These are phyloP conservation scores for Penicillium brasilianum DNA, from an alignment of 2,329 filamentous ascomycete genomes.

Conservation along the genomic window DNA sequence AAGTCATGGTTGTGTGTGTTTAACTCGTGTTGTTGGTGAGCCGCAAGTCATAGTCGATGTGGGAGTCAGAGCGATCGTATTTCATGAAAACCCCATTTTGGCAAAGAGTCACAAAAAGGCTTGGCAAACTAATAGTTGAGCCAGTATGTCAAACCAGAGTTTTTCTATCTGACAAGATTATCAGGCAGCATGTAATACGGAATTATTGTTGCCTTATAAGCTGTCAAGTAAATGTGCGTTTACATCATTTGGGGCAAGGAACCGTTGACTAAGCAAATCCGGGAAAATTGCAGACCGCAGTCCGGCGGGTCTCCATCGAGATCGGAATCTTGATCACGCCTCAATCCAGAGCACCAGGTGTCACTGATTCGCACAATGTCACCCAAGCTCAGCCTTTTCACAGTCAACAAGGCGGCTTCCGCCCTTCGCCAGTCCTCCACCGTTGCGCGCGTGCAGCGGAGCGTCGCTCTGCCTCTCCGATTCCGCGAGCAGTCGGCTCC, in stretches of 20 bases:
- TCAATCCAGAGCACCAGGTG: conserved; percentile 1
- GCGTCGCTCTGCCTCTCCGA: conserved; percentile 31
- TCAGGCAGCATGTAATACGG: background rate
- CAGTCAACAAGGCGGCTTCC: conserved; percentile 39
- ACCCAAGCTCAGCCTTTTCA: conserved; percentile 59
- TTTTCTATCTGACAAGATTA: background rate
- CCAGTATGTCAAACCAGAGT: background rate
- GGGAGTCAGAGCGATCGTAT: background rate
- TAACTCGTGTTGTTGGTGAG: conserved; percentile 1
- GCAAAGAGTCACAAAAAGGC: background rate
- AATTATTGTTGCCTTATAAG: background rate
- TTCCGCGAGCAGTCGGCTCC: conserved; percentile 23
- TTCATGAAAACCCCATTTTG: background rate
- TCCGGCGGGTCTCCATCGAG: conserved; percentile 19
- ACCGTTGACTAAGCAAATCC: conserved; percentile 27
- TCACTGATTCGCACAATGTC: conserved; percentile 52
- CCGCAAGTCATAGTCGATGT: background rate
- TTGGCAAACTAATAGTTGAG: background rate
- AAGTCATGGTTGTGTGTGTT: conserved; percentile 1
- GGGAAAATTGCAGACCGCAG: conserved; percentile 30
- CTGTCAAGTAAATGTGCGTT: conserved; percentile 3
- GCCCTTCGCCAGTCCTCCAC: conserved; percentile 39
- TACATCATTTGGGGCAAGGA: conserved; percentile 11
- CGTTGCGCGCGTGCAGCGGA: conserved; percentile 29
- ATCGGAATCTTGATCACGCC: conserved; percentile 14